These are phyloP conservation scores for Neurospora sp. DNA, from an alignment of 495 filamentous ascomycete genomes.

Conservation along the genomic window DNA sequence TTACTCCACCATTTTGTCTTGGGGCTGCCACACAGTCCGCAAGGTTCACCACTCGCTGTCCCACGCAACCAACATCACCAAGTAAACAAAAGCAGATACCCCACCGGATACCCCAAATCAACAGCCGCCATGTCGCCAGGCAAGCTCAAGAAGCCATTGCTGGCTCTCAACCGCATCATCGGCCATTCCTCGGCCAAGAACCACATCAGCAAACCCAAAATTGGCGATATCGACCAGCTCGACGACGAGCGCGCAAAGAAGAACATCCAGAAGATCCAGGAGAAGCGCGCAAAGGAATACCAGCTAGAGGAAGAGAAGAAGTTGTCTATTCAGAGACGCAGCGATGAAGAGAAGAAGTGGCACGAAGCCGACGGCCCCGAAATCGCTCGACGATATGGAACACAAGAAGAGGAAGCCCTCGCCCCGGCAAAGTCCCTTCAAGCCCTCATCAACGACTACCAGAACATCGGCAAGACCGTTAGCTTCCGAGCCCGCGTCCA, in stretches of 20 bases:
- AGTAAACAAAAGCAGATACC: not conserved
- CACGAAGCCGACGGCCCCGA: slow-evolving; percentile 40
- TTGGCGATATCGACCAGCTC: slow-evolving; percentile 38
- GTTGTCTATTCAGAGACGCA: slow-evolving; percentile 34
- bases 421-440: slow-evolving; percentile 17
- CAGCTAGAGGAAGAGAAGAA: slow-evolving; percentile 42
- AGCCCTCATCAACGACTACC: slow-evolving; percentile 13
- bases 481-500: slow-evolving; percentile 78
- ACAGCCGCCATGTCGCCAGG: slow-evolving; percentile 24
- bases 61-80: not conserved
- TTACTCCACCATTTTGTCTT: not conserved
- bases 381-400: slow-evolving; percentile 53
- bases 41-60: not conserved
- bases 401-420: slow-evolving; percentile 25
- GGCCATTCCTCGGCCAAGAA: slow-evolving; percentile 35
- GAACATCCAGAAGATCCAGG: slow-evolving; percentile 33
- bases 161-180: slow-evolving; percentile 34
- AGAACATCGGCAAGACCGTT: slow-evolving; percentile 52
- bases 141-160: slow-evolving; percentile 30
- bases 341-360: slow-evolving; percentile 34
- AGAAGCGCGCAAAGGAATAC: slow-evolving; percentile 41
- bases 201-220: slow-evolving; percentile 33
- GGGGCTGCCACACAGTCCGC: not conserved
- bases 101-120: not conserved
- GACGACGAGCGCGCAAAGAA: slow-evolving; percentile 39